Conservation (phyloP, 2,329 filamentous ascomycete genomes). For the Pseudocercospora musae region DNA sequence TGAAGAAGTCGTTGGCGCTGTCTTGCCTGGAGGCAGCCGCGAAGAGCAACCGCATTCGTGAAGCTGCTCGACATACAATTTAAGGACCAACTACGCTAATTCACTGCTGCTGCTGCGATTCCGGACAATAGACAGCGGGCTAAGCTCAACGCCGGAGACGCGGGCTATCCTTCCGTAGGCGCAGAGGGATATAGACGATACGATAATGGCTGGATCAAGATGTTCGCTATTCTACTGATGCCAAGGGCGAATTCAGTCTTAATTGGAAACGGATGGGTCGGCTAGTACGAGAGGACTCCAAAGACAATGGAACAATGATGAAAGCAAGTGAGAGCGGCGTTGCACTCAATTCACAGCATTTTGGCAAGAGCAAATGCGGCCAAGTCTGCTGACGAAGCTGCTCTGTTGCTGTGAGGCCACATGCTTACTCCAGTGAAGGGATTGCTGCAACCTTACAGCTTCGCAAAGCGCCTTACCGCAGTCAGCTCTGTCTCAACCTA, state of each 20-base stretch:
- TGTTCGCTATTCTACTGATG: not conserved
- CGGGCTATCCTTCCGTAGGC: not conserved
- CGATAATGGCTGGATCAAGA: conserved; percentile 6
- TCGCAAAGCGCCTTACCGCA: no score
- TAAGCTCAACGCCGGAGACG: not conserved
- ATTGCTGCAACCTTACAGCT: no score
- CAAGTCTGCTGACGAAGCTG: no score
- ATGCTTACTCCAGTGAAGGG: no score
- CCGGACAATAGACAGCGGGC: no score
- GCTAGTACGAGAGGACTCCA: not conserved
- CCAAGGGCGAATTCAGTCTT: not conserved
- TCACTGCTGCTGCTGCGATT: no score
- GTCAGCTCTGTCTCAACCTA: no score
- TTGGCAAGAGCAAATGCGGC: no score
- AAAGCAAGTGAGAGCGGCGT: not conserved
- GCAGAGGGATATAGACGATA: conserved; percentile 4
- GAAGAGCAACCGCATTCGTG: not conserved
- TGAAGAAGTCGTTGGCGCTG: conserved; percentile 5
- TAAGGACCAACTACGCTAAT: no score
- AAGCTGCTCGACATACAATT: conserved; percentile 1
- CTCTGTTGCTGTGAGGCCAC: no score
- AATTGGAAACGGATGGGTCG: not conserved
- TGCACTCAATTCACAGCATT: no score
- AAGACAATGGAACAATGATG: not conserved
- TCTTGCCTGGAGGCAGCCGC: not conserved